Base-by-base conservation (phyloP, 352 stramenopile genomes). In the Phytophthora boehmeriae region DNA sequence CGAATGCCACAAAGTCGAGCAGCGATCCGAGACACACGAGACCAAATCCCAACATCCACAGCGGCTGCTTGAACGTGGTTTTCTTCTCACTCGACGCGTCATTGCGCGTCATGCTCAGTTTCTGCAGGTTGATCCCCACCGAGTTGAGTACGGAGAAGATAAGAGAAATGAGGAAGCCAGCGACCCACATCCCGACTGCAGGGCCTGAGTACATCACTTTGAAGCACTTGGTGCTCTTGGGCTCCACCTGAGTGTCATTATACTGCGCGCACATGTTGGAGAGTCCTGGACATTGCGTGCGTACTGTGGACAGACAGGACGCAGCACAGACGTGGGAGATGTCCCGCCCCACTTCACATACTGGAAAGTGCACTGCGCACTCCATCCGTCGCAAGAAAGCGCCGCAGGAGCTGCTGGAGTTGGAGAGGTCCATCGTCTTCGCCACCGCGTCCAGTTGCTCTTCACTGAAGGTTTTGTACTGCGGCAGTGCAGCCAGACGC, bases 91-190 rank as follows among this genome's bases (percentile, higher is more conserved):
- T 71, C 1, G 76, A 68, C 16, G 50, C 48, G 34, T 89, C 82
- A 58, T 97, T 91, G 41, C 77, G 76, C 19, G 84, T 70, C 79
- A 97, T 93, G 8, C 78, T 93, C 14, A 96, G 76, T 73, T 97
- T 97, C 73, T 97, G 90, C 36, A 97, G 58, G 60, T 97, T 97
- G 49, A 97, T 92, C n/a, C 84, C 90, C 27, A 97, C 71, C 44
- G 89, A 95, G 57, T 95, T 95, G 50, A 96, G 79, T 22, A 97
- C 76, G 9, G 84, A 95, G 61, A 97, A 96, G 25, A 93, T 69
- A 23, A 97, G 80, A 43, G 85, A 90, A 64, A 96, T 93, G 48
- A 86, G 80, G 54, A 96, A 94, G 13, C 87, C 88, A 0, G 90
- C 83, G 42, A 93, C 80, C 88, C 88, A 96, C 83, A 95, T 92